Base-by-base conservation (phyloP, 352 stramenopile species). In the Phytophthora pluvialis region DNA sequence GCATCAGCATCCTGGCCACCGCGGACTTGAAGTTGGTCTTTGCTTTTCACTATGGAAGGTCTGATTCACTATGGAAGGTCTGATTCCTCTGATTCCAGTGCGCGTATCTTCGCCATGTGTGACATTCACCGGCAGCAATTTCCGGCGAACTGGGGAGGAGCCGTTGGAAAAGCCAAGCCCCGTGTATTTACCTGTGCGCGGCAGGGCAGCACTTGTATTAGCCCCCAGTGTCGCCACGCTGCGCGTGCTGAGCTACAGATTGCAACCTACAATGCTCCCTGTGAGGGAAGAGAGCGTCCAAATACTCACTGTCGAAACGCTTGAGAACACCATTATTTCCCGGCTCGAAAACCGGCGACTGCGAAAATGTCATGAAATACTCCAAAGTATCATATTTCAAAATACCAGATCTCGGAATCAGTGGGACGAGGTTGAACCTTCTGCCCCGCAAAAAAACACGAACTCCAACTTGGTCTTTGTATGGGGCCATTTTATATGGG, bases 391-490 rank as follows among this genome's bases (percentile, higher is more conserved):
- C 15, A 13, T 5, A 43, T 43, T 42, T 5, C 8, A 11, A 12
- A 10, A 38, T 32, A 43, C n/a, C 15, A 32, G 13, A 54, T 18
- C 13, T 42, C 15, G 8, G 55, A 55, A 21, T 55, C 43, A 54
- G 43, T 55, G 54, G 54, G 43, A 63, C 54, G 42, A n/a, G 46
- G 31, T 54, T 54, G 47, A 54, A 54, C 47, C 10, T 54, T 54
- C 47, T 54, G 47, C 47, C 32, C 47, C 4, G 50, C 33, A 51
- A 65, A 59, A 56, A 45, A 29, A 59, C 31, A 42, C 57, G 57
- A 21, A 61, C 31, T 10, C 21, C 18, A 40, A 61, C 49, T 67
- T 60, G 48, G 12, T 1, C 11, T 67, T 60, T 67, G 59, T 67
- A 67, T 54, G 5, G 21, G 10, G 12, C 16, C 16, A 1, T 0